phyloP scores from a whole-genome alignment of 2,329 filamentous ascomycete genomes.

The Diaporthe australafricana region DNA sequence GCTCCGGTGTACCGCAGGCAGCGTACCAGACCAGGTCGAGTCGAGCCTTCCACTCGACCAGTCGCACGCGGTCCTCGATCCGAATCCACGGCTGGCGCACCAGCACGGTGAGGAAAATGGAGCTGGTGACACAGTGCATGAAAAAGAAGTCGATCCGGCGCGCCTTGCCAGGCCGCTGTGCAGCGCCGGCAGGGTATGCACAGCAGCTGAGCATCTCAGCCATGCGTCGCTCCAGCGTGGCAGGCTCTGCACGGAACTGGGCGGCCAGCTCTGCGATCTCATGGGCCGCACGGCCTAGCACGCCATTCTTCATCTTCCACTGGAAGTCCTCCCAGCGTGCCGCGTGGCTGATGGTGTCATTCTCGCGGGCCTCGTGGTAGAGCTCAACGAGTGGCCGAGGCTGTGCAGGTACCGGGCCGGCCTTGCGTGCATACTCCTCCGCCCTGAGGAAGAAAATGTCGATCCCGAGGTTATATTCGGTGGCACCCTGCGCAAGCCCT shows the following conservation, averaged over 20 bases:
- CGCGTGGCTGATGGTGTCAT: slow-evolving; percentile 61
- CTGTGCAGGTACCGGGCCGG: neutral
- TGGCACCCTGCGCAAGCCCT: slow-evolving; percentile 76
- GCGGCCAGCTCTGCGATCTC: slow-evolving; percentile 68
- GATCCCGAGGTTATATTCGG: neutral
- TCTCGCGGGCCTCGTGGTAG: slow-evolving; percentile 44
- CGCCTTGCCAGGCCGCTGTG: slow-evolving; percentile 65
- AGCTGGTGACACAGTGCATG: slow-evolving; percentile 49
- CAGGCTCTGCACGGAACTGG: slow-evolving; percentile 58
- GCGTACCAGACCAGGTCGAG: slow-evolving; percentile 74
- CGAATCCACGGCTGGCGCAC: slow-evolving; percentile 46
- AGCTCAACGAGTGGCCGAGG: slow-evolving; percentile 39
- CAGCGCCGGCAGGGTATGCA: slow-evolving; percentile 44
- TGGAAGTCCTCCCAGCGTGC: slow-evolving; percentile 48
- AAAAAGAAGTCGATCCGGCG: slow-evolving; percentile 76
- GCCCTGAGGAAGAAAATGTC: neutral
- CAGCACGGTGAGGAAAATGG: slow-evolving; percentile 47
- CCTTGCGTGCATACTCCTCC: neutral
- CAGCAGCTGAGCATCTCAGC: slow-evolving; percentile 44
- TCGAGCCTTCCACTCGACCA: slow-evolving; percentile 76
- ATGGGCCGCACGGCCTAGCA: slow-evolving; percentile 65
- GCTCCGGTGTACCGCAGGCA: slow-evolving; percentile 60
- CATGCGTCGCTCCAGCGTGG: slow-evolving; percentile 54
- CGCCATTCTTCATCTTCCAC: slow-evolving; percentile 69
- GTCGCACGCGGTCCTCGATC: slow-evolving; percentile 58